Evolutionary conservation across 192 early-diverging fungal species (phyloP).

Genomic region (Mortierella antarctica): DNA sequence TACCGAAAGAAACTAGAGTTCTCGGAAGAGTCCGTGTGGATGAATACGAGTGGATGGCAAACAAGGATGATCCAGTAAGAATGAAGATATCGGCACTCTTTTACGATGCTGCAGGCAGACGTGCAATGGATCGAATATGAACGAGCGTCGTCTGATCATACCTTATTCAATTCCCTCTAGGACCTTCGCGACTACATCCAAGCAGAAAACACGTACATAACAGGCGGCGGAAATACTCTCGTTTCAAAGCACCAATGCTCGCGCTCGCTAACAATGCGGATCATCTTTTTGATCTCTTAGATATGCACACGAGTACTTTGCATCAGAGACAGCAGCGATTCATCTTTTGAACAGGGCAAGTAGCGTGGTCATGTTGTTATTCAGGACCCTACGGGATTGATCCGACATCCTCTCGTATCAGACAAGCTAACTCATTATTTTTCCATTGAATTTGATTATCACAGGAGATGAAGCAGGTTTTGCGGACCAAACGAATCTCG

Average conservation of each 20-base stretch:
- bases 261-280: slow-evolving; percentile 7
- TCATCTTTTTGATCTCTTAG: slow-evolving; percentile 26
- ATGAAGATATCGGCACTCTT: neutral
- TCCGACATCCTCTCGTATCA: neutral
- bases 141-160: neutral
- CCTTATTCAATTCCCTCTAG: slow-evolving; percentile 17
- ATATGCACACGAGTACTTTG: slow-evolving; percentile 46
- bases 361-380: neutral
- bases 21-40: slow-evolving; percentile 57
- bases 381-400: neutral
- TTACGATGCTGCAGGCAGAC: neutral
- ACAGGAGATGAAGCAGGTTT: slow-evolving; percentile 65
- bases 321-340: slow-evolving; percentile 38
- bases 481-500: slow-evolving; percentile 51
- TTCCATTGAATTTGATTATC: neutral
- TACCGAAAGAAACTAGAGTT: slow-evolving; percentile 46
- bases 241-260: slow-evolving; percentile 23
- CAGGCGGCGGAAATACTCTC: neutral
- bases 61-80: slow-evolving; percentile 60
- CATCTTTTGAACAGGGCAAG: slow-evolving; percentile 38
- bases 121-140: neutral
- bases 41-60: slow-evolving; percentile 65
- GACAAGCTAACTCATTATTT: no score
- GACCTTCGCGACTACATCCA: slow-evolving; percentile 58
- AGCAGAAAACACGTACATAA: slow-evolving; percentile 61